Evolutionary conservation across 768 basidiomycete species (phyloP).

Genomic region (Tricholoma furcatifolium): DNA sequence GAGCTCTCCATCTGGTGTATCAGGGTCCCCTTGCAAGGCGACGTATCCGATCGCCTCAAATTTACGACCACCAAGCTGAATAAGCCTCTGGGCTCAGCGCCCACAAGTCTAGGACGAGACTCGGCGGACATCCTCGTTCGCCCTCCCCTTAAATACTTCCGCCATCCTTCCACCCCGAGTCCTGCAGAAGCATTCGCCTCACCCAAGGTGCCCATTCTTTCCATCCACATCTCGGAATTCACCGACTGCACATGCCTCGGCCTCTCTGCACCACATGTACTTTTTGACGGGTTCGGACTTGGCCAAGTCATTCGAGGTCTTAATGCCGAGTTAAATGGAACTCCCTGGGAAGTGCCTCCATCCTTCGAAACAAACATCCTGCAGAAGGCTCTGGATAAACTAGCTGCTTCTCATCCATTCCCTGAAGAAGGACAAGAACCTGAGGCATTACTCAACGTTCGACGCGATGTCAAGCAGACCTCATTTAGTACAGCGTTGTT

Average conservation of each 20-base stretch:
- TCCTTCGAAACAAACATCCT: not conserved
- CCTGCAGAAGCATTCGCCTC: not conserved
- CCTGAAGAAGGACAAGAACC: not conserved
- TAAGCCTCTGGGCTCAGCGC: not conserved
- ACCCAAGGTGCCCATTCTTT: slow-evolving; percentile 1
- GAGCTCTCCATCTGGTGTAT: slow-evolving; percentile 1
- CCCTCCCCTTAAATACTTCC: not conserved
- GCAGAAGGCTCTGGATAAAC: not conserved
- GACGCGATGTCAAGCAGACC: not conserved
- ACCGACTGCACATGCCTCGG: slow-evolving; percentile 6
- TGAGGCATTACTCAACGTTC: not conserved
- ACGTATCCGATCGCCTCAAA: not conserved
- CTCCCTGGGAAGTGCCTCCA: not conserved
- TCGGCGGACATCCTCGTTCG: not conserved
- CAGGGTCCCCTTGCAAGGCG: not conserved
- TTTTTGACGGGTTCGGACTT: slow-evolving; percentile 5
- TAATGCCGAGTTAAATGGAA: slow-evolving; percentile 1
- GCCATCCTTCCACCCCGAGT: not conserved
- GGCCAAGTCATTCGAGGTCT: not conserved
- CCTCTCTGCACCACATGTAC: slow-evolving; percentile 2
- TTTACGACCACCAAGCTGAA: not conserved
- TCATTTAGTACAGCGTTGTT: not conserved
- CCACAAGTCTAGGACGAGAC: not conserved
- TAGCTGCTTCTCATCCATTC: not conserved
- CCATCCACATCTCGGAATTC: slow-evolving; percentile 4